Conservation (phyloP, 2,329 filamentous ascomycete genomes). For the Ascochyta clinopodiicola region DNA sequence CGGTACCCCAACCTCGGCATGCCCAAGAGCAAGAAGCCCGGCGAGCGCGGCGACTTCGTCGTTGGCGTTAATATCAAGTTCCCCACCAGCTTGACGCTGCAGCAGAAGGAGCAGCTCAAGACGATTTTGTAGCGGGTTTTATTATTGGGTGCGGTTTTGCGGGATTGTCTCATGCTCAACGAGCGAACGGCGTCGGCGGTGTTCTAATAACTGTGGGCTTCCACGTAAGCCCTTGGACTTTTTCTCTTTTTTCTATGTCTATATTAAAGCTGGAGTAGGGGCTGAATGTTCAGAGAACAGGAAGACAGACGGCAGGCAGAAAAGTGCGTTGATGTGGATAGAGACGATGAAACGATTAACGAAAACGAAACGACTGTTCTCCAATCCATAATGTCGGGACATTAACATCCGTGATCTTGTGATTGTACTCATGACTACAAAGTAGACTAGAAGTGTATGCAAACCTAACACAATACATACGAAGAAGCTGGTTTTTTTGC, state of each 20-base stretch:
- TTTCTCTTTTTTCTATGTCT: conserved; percentile 1
- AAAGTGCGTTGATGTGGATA: neutral
- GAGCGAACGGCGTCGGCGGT: conserved; percentile 30
- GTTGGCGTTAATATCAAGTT: conserved; percentile 93
- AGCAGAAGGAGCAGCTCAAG: conserved; percentile 81
- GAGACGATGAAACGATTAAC: conserved; percentile 12
- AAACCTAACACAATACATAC: no score
- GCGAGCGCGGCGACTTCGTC: conserved; percentile 83
- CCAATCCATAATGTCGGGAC: no score
- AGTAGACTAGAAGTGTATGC: no score
- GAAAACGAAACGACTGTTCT: neutral
- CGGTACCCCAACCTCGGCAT: conserved; percentile 87
- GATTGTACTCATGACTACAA: no score
- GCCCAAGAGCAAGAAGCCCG: conserved; percentile 90
- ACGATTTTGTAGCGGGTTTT: conserved; percentile 67
- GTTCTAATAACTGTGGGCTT: conserved; percentile 2
- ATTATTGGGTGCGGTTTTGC: no score
- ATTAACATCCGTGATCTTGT: no score
- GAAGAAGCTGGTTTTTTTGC: no score
- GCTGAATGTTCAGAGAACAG: neutral
- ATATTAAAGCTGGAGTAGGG: neutral
- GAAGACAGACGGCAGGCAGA: neutral
- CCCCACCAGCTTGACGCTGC: conserved; percentile 74
- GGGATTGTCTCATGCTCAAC: neutral
- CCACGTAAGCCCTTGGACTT: neutral